phyloP scores from a whole-genome alignment of 352 stramenopile genomes.

The Pythium chondricola region DNA sequence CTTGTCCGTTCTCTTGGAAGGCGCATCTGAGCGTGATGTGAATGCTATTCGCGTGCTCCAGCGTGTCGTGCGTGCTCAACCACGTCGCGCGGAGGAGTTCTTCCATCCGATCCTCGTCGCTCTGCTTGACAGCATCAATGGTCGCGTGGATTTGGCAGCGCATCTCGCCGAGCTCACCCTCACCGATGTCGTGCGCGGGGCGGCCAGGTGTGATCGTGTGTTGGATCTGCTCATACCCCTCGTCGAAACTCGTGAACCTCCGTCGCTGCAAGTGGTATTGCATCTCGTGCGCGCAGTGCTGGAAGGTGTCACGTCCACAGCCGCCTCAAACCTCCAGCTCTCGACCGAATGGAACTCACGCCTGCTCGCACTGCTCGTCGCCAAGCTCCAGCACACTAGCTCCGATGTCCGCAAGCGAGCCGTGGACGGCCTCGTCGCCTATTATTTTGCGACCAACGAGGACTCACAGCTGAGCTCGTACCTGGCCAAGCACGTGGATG shows the following conservation, averaged over 20 bases:
- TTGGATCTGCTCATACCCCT: conserved; percentile 38
- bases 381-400: conserved; percentile 38
- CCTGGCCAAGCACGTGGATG: conserved; percentile 39
- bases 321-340: conserved; percentile 10
- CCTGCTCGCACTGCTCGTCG: conserved; percentile 28
- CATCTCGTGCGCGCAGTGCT: conserved; percentile 41
- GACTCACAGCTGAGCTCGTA: conserved; percentile 30
- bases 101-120: conserved; percentile 53
- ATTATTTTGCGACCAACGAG: conserved; percentile 57
- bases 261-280: conserved; percentile 42
- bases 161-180: conserved; percentile 55
- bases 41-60: conserved; percentile 52
- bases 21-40: conserved; percentile 34
- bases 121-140: conserved; percentile 38
- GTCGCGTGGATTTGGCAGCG: conserved; percentile 28
- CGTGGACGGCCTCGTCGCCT: conserved; percentile 61
- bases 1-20: conserved; percentile 22
- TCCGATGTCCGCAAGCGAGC: conserved; percentile 61
- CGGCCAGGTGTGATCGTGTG: conserved; percentile 25
- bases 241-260: conserved; percentile 29
- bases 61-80: conserved; percentile 33
- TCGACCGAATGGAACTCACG: conserved; percentile 24
- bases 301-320: conserved; percentile 17
- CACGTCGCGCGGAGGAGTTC: conserved; percentile 37
- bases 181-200: conserved; percentile 24